Conservation (phyloP, 1,139 yeast genomes). For the Zygosaccharomyces pseudobailii region DNA sequence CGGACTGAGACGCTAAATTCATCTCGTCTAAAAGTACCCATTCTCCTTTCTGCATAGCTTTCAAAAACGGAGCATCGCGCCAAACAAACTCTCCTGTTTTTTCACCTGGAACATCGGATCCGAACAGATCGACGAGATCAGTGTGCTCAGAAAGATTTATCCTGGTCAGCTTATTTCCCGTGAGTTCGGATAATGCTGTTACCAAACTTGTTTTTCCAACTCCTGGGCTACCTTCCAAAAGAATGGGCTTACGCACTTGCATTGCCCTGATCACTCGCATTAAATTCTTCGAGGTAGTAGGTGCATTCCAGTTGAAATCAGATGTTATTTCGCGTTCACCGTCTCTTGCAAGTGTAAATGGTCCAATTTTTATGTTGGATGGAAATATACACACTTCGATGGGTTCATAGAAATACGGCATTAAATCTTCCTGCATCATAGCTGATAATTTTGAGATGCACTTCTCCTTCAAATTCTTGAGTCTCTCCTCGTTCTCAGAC, state of each 20-base stretch:
- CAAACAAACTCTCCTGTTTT: conserved; percentile 90
- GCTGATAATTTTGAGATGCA: conserved; percentile 56
- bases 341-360: conserved; percentile 43
- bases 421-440: conserved; percentile 43
- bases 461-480: conserved; percentile 47
- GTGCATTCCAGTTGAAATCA: conserved; percentile 74
- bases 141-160: conserved; percentile 96
- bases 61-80: conserved; percentile 95
- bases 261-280: conserved; percentile 88
- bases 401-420: conserved; percentile 27
- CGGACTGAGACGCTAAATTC: conserved; percentile 97
- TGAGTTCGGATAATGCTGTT: conserved; percentile 76
- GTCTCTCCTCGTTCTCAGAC: conserved; percentile 59
- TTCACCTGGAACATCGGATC: conserved; percentile 94
- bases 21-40: conserved; percentile 98
- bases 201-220: conserved; percentile 96
- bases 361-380: conserved; percentile 44
- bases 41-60: conserved; percentile 96
- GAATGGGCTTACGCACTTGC: conserved; percentile 84
- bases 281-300: conserved; percentile 87
- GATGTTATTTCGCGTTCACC: conserved; percentile 24
- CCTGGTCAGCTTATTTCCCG: conserved; percentile 77
- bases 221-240: conserved; percentile 97
- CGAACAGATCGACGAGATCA: conserved; percentile 89
- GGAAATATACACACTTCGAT: conserved; percentile 36